Base-by-base conservation (phyloP, 106 monocot species). In the Chionographis japonica region DNA sequence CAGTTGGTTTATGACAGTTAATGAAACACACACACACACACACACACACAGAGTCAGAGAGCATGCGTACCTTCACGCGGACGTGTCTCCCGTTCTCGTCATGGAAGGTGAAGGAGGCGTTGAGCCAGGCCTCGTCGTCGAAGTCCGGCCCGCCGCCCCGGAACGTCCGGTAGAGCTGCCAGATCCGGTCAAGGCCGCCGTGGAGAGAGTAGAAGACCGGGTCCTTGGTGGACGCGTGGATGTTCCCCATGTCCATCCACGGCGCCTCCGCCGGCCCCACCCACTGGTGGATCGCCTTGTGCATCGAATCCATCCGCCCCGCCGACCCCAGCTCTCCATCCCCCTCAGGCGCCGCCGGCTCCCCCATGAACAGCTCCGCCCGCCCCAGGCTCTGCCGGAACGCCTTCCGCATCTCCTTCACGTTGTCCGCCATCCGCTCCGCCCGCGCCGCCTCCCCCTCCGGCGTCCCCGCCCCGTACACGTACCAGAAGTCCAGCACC, bases 311-410 rank as follows among this genome's bases (percentile, higher is more conserved):
- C 6, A 75, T 38, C 35, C 36, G 52, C 0, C 70, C 70, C 4
- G 19, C 1, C 7, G 49, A 53, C 2, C 15, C 40, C 2, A 0
- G 3, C 4, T 37, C 12, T 0, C 8, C 53, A 2, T 15, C 65
- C 18, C 36, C 37, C 19, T 64, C 75, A 5, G 54, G 52, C 40
- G 52, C 8, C 10, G 52, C 16, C 3, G 69, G 57, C 12, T 75
- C 75, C 11, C 80, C 80, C 75, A 75, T 75, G 80, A 80, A 80
- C 37, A 70, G 39, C 58, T 75, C 75, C 0, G 74, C 61, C 64
- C 58, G 36, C 46, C 59, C 52, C 46, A 56, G 37, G 17, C 73
- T 68, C 37, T 73, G n/a, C 38, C 61, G 53, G 58, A 73, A 62
- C 8, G 73, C 60, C 15, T 51, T 68, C 50, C n/a, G 11, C 73